A percentile compares a stretch with the other conserved stretches of the same genome.
Conservation (phyloP, 345 rosid species). For the Camelina hispida region DNA sequence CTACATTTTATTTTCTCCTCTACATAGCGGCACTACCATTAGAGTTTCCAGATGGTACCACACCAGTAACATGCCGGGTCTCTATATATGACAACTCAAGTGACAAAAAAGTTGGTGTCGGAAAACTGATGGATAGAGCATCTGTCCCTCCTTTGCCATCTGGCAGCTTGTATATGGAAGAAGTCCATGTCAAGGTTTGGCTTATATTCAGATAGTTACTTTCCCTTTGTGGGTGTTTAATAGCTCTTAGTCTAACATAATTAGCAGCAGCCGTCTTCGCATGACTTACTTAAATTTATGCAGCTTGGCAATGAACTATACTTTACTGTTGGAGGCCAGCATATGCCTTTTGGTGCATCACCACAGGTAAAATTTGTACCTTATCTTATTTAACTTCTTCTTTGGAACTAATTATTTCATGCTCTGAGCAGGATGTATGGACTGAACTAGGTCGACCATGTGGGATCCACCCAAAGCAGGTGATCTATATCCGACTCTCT, state of each 20-base stretch:
- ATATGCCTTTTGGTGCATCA: constrained; percentile 92
- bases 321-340: constrained; percentile 89
- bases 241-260: constrained; percentile 16
- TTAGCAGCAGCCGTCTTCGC: constrained; percentile 20
- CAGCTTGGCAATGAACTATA: constrained; percentile 86
- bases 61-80: constrained; percentile 96
- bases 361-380: constrained; percentile 71
- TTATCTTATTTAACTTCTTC: constrained; percentile 22
- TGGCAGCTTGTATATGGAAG: constrained; percentile 96
- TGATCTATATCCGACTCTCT: constrained; percentile 28
- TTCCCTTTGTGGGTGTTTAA: neutral
- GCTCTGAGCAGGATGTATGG: constrained; percentile 84
- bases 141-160: constrained; percentile 73
- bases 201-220: constrained; percentile 22
- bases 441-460: constrained; percentile 97
- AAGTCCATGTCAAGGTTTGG: constrained; percentile 84
- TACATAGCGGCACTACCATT: constrained; percentile 82
- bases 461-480: constrained; percentile 99
- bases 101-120: constrained; percentile 91
- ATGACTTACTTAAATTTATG: constrained; percentile 22
- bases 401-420: constrained; percentile 25
- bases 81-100: constrained; percentile 80
- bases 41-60: constrained; percentile 98
- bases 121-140: constrained; percentile 84
- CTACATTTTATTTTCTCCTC: constrained; percentile 18